Evolutionary conservation across 1,284 basidiomycete genomes (phyloP).

Genomic region (Leccinum fuscescens): DNA sequence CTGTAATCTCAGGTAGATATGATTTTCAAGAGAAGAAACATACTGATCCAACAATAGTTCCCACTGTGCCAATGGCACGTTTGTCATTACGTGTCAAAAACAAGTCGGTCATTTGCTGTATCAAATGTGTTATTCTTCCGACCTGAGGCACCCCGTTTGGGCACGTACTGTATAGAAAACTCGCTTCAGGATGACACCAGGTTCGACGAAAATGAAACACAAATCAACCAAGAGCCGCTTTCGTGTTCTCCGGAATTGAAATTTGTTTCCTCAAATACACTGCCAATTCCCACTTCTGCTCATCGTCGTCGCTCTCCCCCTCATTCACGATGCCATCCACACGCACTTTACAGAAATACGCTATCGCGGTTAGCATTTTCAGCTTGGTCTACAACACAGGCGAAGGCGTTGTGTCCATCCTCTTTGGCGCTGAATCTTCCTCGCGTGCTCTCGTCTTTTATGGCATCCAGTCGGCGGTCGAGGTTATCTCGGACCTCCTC

Average conservation of each 20-base stretch:
- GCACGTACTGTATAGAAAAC: not conserved
- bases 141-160: not conserved
- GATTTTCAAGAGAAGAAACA: too few species aligned
- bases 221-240: not conserved
- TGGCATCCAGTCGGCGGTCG: conserved; percentile 43
- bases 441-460: conserved; percentile 51
- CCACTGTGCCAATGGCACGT: too few species aligned
- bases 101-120: too few species aligned
- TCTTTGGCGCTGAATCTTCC: conserved; percentile 43
- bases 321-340: conserved; percentile 20
- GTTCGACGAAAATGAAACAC: not conserved
- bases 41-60: too few species aligned
- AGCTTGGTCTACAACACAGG: conserved; percentile 35
- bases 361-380: conserved; percentile 33
- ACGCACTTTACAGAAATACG: conserved; percentile 29
- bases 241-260: not conserved
- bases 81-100: too few species aligned
- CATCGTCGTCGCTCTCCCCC: not conserved
- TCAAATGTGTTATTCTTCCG: too few species aligned
- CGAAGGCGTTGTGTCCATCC: conserved; percentile 39
- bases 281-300: not conserved
- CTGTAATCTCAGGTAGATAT: too few species aligned
- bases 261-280: not conserved
- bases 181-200: not conserved
- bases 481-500: conserved; percentile 18